A percentile compares a stretch with the other conserved stretches of the same genome.
These are phyloP conservation scores for Bertia moriformis DNA, from an alignment of 2,329 filamentous ascomycete genomes.

Conservation along the genomic window DNA sequence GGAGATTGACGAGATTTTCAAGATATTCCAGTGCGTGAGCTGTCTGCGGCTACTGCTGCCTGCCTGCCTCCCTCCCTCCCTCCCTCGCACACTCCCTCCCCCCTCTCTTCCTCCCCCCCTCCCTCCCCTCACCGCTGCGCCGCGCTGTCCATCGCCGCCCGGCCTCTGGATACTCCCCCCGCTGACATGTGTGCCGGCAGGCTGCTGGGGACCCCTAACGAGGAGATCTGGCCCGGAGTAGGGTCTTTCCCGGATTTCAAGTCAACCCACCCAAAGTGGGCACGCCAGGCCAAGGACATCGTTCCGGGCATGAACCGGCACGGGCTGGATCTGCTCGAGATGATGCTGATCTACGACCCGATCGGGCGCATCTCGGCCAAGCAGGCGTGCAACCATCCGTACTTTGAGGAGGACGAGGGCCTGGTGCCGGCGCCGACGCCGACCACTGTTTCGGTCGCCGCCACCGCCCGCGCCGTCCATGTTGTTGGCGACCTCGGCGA, in stretches of 20 bases:
- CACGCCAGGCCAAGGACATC: conserved; percentile 40
- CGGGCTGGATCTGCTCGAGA: conserved; percentile 33
- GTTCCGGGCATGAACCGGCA: conserved; percentile 47
- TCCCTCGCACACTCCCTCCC: neutral
- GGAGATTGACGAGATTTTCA: conserved; percentile 70
- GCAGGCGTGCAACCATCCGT: conserved; percentile 56
- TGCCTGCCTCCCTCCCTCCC: conserved; percentile 1
- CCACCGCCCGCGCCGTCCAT: too few relatives aligned
- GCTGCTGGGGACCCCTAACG: conserved; percentile 57
- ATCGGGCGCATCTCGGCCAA: conserved; percentile 60
- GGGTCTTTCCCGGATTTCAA: conserved; percentile 67
- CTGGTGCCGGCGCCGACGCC: too few relatives aligned
- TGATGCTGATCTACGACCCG: conserved; percentile 57
- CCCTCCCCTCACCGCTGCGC: neutral
- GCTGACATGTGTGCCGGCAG: conserved; percentile 14
- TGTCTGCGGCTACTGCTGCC: conserved; percentile 3
- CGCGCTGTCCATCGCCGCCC: neutral
- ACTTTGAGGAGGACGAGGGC: conserved; percentile 31
- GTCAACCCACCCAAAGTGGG: conserved; percentile 61
- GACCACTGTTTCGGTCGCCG: too few relatives aligned
- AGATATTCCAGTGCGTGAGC: conserved; percentile 54
- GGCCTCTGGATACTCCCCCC: neutral
- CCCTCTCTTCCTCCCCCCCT: neutral
- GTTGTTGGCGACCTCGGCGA: too few relatives aligned
- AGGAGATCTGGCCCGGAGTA: conserved; percentile 58